Evolutionary conservation across 106 monocot genomes (phyloP), one percentile per base, ranked within the genome.

Genomic region (Alisma plantagoaquatica): DNA sequence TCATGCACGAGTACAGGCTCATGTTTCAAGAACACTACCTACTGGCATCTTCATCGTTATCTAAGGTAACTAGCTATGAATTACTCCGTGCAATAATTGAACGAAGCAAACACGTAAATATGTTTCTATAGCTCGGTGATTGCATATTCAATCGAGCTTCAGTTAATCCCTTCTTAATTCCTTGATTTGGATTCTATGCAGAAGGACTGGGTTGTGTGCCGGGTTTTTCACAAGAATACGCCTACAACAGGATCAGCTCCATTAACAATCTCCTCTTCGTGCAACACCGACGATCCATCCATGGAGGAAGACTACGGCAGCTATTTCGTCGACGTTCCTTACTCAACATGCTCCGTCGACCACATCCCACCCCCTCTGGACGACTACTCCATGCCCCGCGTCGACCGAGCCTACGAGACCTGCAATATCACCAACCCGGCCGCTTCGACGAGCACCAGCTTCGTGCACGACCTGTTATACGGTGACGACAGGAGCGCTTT

Each of bases 191-290:
- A 46, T 14, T 10, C 17, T 46, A 53, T 60, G 48, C 53, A 73
- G 78, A 63, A 69, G 32, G 62, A 57, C 49, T 78, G 78, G 78
- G 68, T 64, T 20, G 77, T 77, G 2, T 77, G 72, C 38, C 66
- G 62, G 62, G 59, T 77, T 14, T 58, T 63, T 31, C 51, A 78
- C 38, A 78, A 78, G 41, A 51, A 22, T 30, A 29, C 17, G 53
- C 15, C 17, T 9, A 14, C 1, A 15, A 56, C 14, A 51, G 67
- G 30, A 38, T 2, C 30, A 49, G 49, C 53, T 27, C 29, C 29
- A 38, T 8, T 10, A 1, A 23, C 33, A n/a, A 56, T 12, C 31
- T 56, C 56, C 21, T 56, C 23, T 14, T 17, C 33, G 16, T n/a
- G 28, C 12, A 54, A 54, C 33, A 10, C n/a, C n/a, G n/a, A n/a